Evolutionary conservation across 2,329 filamentous ascomycete species (phyloP), one percentile per base, ranked within the genome.

Genomic region (Lithohypha guttulata): DNA sequence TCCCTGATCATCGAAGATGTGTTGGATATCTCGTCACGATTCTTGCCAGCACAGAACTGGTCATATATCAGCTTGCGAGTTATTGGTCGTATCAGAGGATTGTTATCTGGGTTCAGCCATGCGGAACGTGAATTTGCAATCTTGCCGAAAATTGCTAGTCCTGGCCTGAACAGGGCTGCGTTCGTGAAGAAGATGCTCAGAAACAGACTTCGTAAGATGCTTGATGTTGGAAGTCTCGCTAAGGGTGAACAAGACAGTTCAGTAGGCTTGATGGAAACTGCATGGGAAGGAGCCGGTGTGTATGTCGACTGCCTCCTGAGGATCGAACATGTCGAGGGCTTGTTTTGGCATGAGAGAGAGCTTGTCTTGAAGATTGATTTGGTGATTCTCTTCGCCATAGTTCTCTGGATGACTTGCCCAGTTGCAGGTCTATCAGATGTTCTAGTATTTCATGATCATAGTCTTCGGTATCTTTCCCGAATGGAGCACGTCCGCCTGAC

Each of bases 31-130:
- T 73, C 69, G 1, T 42, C 39, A 27, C 62, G 59, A 37, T 65
- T 71, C 19, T 64, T 63, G 0, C 71, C 71, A 0, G 70, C 71
- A 44, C 71, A 74, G 53, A 75, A 75, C 32, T 75, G 71, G 42
- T 71, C 64, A 48, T 75, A 75, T 11, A 74, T 59, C 6, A 67
- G 58, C 34, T 63, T 61, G 46, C 65, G 64, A 18, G 68, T 53
- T 3, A 67, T 51, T 34, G 59, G 54, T 29, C 65, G 60, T 8
- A 73, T 51, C 3, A 70, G 13, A 1, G 58, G 59, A 48, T 70
- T 70, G 11, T 58, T 59, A 37, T 70, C 66, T 0, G 69, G 65
- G 45, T 70, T 65, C 21, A 70, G 53, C 2, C 70, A 37, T 2
- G 56, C 41, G 1, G 58, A 63, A 40, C 61, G 62, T 4, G 65